phyloP scores from a whole-genome alignment of 805 yeast genomes.

The Lachancea lanzarotensis region DNA sequence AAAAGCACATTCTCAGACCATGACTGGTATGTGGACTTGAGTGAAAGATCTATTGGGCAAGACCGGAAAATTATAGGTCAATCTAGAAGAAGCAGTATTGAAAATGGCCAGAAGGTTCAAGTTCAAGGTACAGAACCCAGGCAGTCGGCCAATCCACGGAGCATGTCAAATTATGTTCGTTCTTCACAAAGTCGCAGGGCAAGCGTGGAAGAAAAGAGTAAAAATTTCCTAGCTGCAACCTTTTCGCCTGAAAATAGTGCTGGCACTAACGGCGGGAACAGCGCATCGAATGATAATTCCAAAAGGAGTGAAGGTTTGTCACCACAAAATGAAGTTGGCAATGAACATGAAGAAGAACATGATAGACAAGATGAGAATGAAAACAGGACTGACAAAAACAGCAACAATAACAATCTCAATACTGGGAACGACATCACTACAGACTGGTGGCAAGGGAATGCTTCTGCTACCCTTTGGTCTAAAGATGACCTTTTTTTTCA shows the following conservation, averaged over 20 bases:
- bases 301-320: not conserved
- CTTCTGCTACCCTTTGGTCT: constrained; percentile 15
- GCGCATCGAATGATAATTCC: not conserved
- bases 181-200: constrained; percentile 2
- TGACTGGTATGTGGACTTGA: constrained; percentile 27
- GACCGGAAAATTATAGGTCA: constrained; percentile 5
- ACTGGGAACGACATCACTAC: not conserved
- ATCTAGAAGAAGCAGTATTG: constrained; percentile 7
- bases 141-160: not conserved
- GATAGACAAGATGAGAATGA: not conserved
- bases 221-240: constrained; percentile 3
- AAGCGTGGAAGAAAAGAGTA: constrained; percentile 5
- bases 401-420: not conserved
- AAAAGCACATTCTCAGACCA: constrained; percentile 29
- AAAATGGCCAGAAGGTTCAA: constrained; percentile 7
- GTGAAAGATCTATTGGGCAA: constrained; percentile 15
- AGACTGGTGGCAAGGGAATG: constrained; percentile 3
- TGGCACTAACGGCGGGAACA: constrained; percentile 1
- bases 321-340: too few relatives aligned
- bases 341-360: not conserved
- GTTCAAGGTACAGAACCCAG: constrained; percentile 10
- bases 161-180: not conserved
- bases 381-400: too few relatives aligned
- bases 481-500: constrained; percentile 46
- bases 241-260: constrained; percentile 3